A percentile compares a stretch with the other conserved stretches of the same genome.
These are phyloP conservation scores for Taphrina deformans DNA, from an alignment of 1,139 yeast genomes.

Conservation along the genomic window DNA sequence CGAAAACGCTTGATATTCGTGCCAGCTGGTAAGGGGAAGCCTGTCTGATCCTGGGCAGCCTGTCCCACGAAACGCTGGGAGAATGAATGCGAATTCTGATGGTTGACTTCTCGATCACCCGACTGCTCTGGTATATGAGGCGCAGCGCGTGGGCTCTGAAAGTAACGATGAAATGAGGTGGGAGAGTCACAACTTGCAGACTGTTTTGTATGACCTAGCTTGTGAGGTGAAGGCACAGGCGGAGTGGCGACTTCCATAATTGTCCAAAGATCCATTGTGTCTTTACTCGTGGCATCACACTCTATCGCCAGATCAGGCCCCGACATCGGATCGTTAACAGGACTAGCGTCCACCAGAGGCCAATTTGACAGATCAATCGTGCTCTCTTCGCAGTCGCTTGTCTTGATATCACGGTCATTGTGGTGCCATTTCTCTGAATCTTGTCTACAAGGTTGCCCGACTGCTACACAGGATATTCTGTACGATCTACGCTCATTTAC, in stretches of 20 bases:
- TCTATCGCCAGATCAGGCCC: not conserved
- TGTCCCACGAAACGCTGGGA: not conserved
- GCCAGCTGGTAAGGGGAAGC: not conserved
- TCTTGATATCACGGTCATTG: not conserved
- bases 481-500: not conserved
- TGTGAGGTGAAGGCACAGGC: not conserved
- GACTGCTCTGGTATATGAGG: not conserved
- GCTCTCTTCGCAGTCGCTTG: not conserved
- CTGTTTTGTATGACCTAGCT: not conserved
- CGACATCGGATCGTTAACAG: not conserved
- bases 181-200: conserved; percentile 2
- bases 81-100: not conserved
- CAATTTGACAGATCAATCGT: not conserved
- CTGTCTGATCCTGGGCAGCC: not conserved
- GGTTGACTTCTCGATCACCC: not conserved
- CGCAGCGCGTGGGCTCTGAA: not conserved
- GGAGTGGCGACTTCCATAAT: not conserved
- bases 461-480: not conserved
- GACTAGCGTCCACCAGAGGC: not conserved
- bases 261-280: not conserved
- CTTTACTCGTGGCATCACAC: not conserved
- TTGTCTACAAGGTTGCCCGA: not conserved
- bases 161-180: not conserved
- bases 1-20: not conserved
- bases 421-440: not conserved